phyloP scores from a whole-genome alignment of 495 filamentous ascomycete genomes.

The Friedmanniomyces endolithicus region DNA sequence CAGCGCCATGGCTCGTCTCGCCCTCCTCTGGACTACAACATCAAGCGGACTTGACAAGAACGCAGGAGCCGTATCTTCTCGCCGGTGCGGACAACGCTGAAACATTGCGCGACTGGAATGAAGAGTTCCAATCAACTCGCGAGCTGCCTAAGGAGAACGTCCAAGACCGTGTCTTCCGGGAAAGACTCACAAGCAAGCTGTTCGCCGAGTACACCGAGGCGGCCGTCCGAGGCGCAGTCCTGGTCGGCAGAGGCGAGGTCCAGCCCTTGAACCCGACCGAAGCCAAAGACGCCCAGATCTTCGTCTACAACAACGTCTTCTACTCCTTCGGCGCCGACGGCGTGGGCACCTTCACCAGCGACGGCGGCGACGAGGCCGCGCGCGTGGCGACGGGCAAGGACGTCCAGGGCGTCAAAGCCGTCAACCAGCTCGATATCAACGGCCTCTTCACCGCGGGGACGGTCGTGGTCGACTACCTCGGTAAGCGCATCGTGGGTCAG shows the following conservation, averaged over 20 bases:
- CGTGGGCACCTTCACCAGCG: conserved; percentile 88
- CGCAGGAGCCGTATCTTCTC: conserved; percentile 86
- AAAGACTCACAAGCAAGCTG: conserved; percentile 84
- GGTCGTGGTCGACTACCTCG: conserved; percentile 91
- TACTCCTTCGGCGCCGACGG: conserved; percentile 97
- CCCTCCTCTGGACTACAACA: conserved; percentile 54
- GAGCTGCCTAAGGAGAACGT: conserved; percentile 86
- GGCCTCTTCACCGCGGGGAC: conserved; percentile 92
- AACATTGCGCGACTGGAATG: conserved; percentile 94
- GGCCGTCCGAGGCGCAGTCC: conserved; percentile 79
- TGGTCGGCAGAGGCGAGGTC: conserved; percentile 87
- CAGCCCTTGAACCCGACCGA: conserved; percentile 96
- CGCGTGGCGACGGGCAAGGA: conserved; percentile 95
- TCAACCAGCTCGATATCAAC: conserved; percentile 92
- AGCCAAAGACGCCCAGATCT: conserved; percentile 85
- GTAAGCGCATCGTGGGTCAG: conserved; percentile 93
- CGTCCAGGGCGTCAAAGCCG: conserved; percentile 79
- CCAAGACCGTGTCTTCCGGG: conserved; percentile 91
- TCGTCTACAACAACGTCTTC: conserved; percentile 99
- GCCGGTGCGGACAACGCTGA: conserved; percentile 85
- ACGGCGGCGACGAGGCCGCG: conserved; percentile 95
- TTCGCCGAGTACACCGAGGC: conserved; percentile 97
- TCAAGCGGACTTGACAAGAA: conserved; percentile 68
- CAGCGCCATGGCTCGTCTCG: conserved; percentile 78
- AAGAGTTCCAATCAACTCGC: conserved; percentile 93